Evolutionary conservation across 1,139 yeast genomes (phyloP).

Genomic region (Geotrichum carabidarum): DNA sequence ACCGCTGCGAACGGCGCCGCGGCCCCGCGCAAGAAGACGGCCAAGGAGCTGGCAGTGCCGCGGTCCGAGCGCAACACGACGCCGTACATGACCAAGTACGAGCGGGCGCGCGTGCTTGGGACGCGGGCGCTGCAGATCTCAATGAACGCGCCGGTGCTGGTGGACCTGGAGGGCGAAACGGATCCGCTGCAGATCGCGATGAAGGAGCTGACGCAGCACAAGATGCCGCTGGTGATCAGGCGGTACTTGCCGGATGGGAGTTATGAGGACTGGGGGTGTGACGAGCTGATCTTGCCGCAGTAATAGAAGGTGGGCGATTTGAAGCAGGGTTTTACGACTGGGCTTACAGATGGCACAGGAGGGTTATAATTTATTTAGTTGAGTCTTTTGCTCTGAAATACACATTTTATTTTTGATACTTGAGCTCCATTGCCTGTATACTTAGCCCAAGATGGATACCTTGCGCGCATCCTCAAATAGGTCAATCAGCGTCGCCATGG

Average conservation of each 20-base stretch:
- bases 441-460: background rate
- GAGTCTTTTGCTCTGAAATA: too few species aligned
- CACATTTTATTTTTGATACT: too few species aligned
- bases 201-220: slow-evolving; percentile 92
- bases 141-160: slow-evolving; percentile 96
- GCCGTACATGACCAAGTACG: slow-evolving; percentile 98
- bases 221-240: slow-evolving; percentile 91
- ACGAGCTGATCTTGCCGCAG: slow-evolving; percentile 87
- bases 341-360: too few species aligned
- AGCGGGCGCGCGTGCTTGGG: slow-evolving; percentile 93
- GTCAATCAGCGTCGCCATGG: slow-evolving; percentile 78
- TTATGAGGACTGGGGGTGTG: slow-evolving; percentile 98
- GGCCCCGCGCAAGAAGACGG: slow-evolving; percentile 56
- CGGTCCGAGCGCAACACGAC: slow-evolving; percentile 88
- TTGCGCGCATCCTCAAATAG: slow-evolving; percentile 57
- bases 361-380: too few species aligned
- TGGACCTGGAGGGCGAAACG: slow-evolving; percentile 96
- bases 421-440: too few species aligned
- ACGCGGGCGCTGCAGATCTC: slow-evolving; percentile 95
- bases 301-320: slow-evolving; percentile 30
- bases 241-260: slow-evolving; percentile 96
- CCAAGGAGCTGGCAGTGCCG: slow-evolving; percentile 80
- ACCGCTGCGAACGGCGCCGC: slow-evolving; percentile 41
- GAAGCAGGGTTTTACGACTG: too few species aligned
- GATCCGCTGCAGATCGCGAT: slow-evolving; percentile 98